These are phyloP conservation scores for Podospora fimiseda DNA, from an alignment of 495 filamentous ascomycete genomes.

Conservation along the genomic window DNA sequence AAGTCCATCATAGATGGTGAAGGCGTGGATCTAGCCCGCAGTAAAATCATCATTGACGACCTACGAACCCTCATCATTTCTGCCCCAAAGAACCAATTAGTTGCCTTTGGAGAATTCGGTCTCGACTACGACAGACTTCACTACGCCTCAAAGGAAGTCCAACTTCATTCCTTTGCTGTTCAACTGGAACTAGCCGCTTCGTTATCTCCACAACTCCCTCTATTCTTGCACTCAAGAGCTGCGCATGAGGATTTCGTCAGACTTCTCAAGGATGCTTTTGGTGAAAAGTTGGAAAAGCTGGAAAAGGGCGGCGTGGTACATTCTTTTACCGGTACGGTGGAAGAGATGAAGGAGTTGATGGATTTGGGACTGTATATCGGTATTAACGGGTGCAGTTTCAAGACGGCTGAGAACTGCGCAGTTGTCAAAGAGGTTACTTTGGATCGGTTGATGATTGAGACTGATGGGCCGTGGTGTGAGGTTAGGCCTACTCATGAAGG, in stretches of 20 bases:
- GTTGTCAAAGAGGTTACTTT: constrained; percentile 73
- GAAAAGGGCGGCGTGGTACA: constrained; percentile 77
- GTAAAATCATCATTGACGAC: constrained; percentile 46
- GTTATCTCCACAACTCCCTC: constrained; percentile 67
- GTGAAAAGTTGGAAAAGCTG: constrained; percentile 45
- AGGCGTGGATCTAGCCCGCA: constrained; percentile 31
- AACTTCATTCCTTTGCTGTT: constrained; percentile 75
- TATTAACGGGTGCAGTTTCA: constrained; percentile 87
- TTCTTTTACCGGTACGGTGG: constrained; percentile 78
- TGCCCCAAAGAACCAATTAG: constrained; percentile 29
- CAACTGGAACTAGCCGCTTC: constrained; percentile 66
- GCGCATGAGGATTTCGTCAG: constrained; percentile 75
- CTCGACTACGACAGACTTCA: constrained; percentile 91
- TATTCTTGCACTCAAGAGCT: constrained; percentile 87
- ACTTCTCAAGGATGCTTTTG: constrained; percentile 45
- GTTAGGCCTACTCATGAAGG: constrained; percentile 59
- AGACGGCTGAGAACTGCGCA: constrained; percentile 79
- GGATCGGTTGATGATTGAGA: constrained; percentile 77
- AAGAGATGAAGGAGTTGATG: constrained; percentile 73
- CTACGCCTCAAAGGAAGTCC: constrained; percentile 65
- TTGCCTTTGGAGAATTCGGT: constrained; percentile 92
- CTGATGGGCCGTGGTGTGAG: constrained; percentile 87
- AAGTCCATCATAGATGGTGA: constrained; percentile 35
- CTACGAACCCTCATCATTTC: constrained; percentile 49
- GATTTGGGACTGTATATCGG: constrained; percentile 75